phyloP scores from a whole-genome alignment of 2,329 filamentous ascomycete species.

The Aureobasidium melanogenum region DNA sequence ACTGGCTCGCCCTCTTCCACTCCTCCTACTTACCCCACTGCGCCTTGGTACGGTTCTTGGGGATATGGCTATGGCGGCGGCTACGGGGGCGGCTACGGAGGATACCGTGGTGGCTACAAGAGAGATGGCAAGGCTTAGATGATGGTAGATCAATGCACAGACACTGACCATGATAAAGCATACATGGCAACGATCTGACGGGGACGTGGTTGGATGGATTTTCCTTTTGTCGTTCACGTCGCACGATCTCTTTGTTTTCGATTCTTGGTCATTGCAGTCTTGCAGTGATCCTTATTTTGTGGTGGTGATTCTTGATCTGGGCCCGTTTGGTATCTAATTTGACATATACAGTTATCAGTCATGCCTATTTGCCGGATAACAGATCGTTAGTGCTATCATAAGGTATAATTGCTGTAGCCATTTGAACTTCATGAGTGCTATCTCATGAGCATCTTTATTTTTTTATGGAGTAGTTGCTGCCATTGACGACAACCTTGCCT shows the following conservation, averaged over 20 bases:
- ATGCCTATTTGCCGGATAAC: background rate
- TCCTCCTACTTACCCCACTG: background rate
- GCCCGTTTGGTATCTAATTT: background rate
- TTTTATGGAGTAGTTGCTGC: conserved; percentile 24
- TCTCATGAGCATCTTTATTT: conserved; percentile 5
- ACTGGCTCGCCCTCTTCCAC: background rate
- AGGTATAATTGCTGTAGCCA: background rate
- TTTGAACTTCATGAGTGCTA: no score
- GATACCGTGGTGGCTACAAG: background rate
- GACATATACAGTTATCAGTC: background rate
- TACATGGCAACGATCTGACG: background rate
- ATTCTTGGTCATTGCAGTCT: background rate
- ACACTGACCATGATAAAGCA: background rate
- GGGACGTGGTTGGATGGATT: background rate
- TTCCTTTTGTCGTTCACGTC: background rate
- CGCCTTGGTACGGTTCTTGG: background rate
- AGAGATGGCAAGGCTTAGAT: background rate
- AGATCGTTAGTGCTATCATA: background rate
- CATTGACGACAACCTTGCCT: conserved; percentile 48
- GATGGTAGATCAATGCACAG: background rate
- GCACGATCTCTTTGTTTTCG: background rate
- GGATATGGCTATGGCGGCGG: background rate
- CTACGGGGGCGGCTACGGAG: background rate
- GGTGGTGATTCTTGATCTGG: background rate
- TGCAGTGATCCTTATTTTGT: background rate